Evolutionary conservation across 2,329 filamentous ascomycete genomes (phyloP).

Genomic region (Zasmidium cellare): DNA sequence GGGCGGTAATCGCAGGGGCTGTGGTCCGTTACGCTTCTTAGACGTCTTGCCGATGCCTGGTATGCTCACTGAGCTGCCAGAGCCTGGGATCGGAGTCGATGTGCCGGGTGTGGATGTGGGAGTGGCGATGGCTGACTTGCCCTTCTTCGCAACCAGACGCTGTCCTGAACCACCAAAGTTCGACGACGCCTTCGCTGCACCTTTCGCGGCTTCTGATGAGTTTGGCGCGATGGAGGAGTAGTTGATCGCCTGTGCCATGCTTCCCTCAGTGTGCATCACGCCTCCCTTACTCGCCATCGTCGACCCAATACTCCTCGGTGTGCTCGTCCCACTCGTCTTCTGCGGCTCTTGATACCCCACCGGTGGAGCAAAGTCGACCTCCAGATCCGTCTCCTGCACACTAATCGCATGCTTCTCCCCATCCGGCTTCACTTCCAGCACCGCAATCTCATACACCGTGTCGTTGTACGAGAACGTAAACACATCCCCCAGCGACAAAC

Average conservation of each 20-base stretch:
- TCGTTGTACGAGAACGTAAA: slow-evolving; percentile 98
- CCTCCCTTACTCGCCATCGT: slow-evolving; percentile 64
- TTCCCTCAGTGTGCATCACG: slow-evolving; percentile 77
- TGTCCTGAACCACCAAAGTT: slow-evolving; percentile 82
- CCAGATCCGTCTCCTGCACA: slow-evolving; percentile 93
- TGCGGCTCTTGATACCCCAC: slow-evolving; percentile 92
- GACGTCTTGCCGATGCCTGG: slow-evolving; percentile 19
- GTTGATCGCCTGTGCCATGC: slow-evolving; percentile 98
- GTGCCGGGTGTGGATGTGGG: slow-evolving; percentile 27
- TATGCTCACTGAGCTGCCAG: slow-evolving; percentile 41
- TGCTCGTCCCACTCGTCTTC: slow-evolving; percentile 77
- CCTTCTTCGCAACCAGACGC: slow-evolving; percentile 80
- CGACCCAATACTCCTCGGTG: slow-evolving; percentile 65
- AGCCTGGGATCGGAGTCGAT: slow-evolving; percentile 62
- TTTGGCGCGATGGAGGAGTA: slow-evolving; percentile 86
- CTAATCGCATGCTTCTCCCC: slow-evolving; percentile 81
- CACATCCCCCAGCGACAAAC: slow-evolving; percentile 86
- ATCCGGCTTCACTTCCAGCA: slow-evolving; percentile 88
- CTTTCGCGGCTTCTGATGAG: slow-evolving; percentile 63
- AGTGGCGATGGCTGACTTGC: slow-evolving; percentile 56
- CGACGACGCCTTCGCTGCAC: slow-evolving; percentile 65
- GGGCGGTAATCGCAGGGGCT: slow-evolving; percentile 78
- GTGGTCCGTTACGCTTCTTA: slow-evolving; percentile 72
- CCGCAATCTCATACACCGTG: slow-evolving; percentile 86
- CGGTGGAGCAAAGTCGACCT: slow-evolving; percentile 92